phyloP scores from a whole-genome alignment of 2,329 filamentous ascomycete genomes.

The Bipolaris zeicola region DNA sequence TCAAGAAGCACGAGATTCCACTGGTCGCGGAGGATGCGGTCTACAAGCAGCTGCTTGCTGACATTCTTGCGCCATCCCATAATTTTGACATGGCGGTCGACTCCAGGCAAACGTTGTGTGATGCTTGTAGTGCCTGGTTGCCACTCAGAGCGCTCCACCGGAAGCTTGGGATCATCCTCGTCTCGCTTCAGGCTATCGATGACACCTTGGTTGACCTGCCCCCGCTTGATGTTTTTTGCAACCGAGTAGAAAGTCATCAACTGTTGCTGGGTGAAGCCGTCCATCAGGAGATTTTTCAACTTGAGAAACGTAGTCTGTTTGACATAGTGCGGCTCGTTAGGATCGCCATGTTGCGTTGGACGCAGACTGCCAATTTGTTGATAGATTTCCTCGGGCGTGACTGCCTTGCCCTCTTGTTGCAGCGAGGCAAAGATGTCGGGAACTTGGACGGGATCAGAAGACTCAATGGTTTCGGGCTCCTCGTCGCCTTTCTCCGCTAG shows the following conservation, averaged over 20 bases:
- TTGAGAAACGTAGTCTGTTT: constrained; percentile 33
- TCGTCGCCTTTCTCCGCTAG: background rate
- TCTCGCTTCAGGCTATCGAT: constrained; percentile 22
- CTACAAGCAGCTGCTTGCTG: constrained; percentile 40
- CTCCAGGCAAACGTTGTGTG: constrained; percentile 30
- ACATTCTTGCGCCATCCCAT: constrained; percentile 17
- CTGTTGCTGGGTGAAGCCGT: constrained; percentile 39
- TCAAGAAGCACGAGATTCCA: constrained; percentile 45
- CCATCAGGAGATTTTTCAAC: constrained; percentile 28
- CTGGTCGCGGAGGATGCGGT: constrained; percentile 41
- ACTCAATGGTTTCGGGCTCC: constrained; percentile 9
- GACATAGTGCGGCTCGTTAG: constrained; percentile 38
- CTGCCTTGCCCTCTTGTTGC: constrained; percentile 27
- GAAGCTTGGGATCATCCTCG: constrained; percentile 17
- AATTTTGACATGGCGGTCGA: constrained; percentile 17
- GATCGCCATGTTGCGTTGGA: constrained; percentile 24
- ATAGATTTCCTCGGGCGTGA: constrained; percentile 38
- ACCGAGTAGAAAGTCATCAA: constrained; percentile 41
- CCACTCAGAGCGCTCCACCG: constrained; percentile 38
- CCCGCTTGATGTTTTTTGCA: constrained; percentile 28
- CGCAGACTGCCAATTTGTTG: constrained; percentile 41
- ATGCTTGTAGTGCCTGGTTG: constrained; percentile 38
- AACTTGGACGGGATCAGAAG: constrained; percentile 15
- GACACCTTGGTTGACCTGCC: constrained; percentile 24
- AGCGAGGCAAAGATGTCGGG: constrained; percentile 37